A percentile compares a stretch with the other conserved stretches of the same genome.
Evolutionary conservation across 305 asterid genomes (phyloP).

Genomic region (Plantago lanceolata): DNA sequence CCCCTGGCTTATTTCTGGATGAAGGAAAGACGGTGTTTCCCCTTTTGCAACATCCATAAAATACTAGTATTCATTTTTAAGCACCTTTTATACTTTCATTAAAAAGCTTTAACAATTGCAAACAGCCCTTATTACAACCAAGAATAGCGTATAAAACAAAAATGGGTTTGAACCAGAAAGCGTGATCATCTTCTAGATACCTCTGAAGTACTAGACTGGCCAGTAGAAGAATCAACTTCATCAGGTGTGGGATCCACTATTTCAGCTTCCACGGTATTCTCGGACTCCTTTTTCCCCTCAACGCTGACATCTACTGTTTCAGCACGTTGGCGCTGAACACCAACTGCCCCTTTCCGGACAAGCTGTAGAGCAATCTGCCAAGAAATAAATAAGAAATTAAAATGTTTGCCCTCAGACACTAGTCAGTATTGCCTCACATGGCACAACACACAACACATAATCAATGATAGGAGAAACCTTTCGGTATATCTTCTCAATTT

Average conservation of each 20-base stretch:
- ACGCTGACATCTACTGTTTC: conserved; percentile 24
- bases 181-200: conserved; percentile 23
- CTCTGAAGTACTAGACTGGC: conserved; percentile 32
- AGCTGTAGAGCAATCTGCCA: conserved; percentile 82
- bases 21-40: too few species aligned
- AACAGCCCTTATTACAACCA: not conserved
- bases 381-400: conserved; percentile 9
- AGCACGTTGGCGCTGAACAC: conserved; percentile 23
- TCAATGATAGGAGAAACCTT: conserved; percentile 44
- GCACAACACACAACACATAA: conserved; percentile 7
- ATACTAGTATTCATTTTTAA: too few species aligned
- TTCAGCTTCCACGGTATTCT: conserved; percentile 52
- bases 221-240: conserved; percentile 30
- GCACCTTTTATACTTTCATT: too few species aligned
- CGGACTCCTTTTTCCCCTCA: conserved; percentile 29
- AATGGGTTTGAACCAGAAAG: not conserved
- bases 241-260: conserved; percentile 31
- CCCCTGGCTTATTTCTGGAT: too few species aligned
- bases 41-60: too few species aligned
- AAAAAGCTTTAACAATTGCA: not conserved
- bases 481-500: conserved; percentile 92
- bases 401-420: conserved; percentile 2
- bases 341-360: conserved; percentile 55
- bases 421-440: conserved; percentile 7
- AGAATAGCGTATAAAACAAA: not conserved